Evolutionary conservation across 169 alveolate species (phyloP), one percentile per base, ranked within the genome.

Genomic region (Besnoitia besnoiti): DNA sequence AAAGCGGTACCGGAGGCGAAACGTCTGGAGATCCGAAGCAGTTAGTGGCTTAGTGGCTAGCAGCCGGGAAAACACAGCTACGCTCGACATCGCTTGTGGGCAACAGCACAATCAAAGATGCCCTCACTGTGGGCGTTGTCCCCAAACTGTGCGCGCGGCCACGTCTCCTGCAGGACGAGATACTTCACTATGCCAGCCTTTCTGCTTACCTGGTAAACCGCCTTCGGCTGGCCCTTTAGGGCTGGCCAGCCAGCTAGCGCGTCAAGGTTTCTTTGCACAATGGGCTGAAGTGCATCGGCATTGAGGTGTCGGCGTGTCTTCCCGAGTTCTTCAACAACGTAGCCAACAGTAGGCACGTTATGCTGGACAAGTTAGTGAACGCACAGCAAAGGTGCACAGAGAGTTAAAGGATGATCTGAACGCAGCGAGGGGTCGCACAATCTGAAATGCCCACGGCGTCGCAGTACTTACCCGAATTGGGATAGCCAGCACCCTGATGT

Each of bases 341-440:
- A 97, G 0, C 98, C 98, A 33, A 97, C 97, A 49, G 98, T 96
- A 10, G 97, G 97, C 59, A 97, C 95, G 14, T 95, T 96, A 91
- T 97, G 98, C 85, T 94, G 95, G 47, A 77, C 87, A 33, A 24
- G 16, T 39, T 39, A 27, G 87, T 14, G 40, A 67, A 33, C 44
- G 80, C 12, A n/a, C 19, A 67, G 80, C 80, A n/a, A 33, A 33
- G 16, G 67, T 14, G n/a, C 24, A 51, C 14, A 51, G 24, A 12
- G 19, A 7, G 33, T 12, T 73, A 30, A 73, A 33, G 40, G 84
- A 12, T 12, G 76, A 33, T 47, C 19, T 46, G 42, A 59, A 37
- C 30, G 33, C 49, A 73, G 84, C 46, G 40, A 33, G 1, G 33
- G 30, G 21, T 73, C 40, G 49, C 5, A 14, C 40, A 5, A 0